phyloP scores from a whole-genome alignment of 352 stramenopile species.

The Pythium graminicola region DNA sequence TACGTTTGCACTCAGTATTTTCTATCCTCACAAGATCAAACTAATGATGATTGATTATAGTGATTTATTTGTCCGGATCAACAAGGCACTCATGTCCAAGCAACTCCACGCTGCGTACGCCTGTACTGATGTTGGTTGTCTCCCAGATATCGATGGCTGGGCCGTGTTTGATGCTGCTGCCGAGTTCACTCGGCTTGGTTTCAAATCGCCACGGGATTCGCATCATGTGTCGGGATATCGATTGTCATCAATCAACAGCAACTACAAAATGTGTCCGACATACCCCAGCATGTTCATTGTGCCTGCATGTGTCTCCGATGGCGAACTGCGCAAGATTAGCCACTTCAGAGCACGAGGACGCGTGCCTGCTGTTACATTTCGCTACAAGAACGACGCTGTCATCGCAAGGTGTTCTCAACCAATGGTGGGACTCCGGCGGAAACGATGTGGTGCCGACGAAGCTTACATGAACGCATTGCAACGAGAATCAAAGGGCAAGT shows the following conservation, averaged over 20 bases:
- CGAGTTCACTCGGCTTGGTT: conserved; percentile 57
- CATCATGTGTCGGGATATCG: conserved; percentile 50
- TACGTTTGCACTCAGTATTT: conserved; percentile 19
- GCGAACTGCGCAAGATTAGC: conserved; percentile 80
- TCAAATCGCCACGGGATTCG: conserved; percentile 34
- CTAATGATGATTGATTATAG: conserved; percentile 15
- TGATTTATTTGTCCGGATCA: conserved; percentile 64
- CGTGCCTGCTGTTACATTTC: conserved; percentile 90
- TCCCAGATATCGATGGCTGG: conserved; percentile 51
- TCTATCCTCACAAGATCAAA: background rate
- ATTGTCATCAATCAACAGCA: conserved; percentile 59
- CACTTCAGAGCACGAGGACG: conserved; percentile 90
- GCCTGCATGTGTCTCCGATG: conserved; percentile 88
- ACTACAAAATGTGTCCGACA: conserved; percentile 75
- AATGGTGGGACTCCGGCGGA: conserved; percentile 91
- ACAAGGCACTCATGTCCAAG: conserved; percentile 45
- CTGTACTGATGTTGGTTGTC: conserved; percentile 26
- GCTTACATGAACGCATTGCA: conserved; percentile 53
- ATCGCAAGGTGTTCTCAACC: conserved; percentile 93
- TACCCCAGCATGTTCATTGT: conserved; percentile 86
- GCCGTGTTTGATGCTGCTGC: conserved; percentile 40
- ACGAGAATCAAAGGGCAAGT: conserved; percentile 47
- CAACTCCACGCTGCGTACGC: conserved; percentile 49
- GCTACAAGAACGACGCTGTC: conserved; percentile 84
- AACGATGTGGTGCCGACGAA: conserved; percentile 90